phyloP scores from a whole-genome alignment of 1,139 yeast genomes.

The Blastobotrys malaysiensis region DNA sequence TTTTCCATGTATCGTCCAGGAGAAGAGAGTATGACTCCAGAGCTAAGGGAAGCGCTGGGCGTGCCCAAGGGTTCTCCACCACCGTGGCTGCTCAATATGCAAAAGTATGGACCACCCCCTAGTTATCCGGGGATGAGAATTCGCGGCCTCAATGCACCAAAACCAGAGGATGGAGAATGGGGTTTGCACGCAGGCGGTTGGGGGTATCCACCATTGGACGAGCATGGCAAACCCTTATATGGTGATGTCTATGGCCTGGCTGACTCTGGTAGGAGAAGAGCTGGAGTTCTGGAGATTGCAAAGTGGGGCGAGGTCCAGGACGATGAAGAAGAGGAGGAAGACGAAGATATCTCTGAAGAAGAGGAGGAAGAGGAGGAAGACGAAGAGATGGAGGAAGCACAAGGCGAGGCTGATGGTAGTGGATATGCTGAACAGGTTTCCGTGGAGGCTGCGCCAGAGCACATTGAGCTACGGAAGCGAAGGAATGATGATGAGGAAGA shows the following conservation, averaged over 20 bases:
- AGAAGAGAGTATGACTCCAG: constrained; percentile 43
- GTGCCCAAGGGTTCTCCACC: constrained; percentile 60
- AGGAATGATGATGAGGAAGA: constrained; percentile 9
- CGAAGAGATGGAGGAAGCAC: constrained; percentile 17
- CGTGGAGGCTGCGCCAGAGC: constrained; percentile 17
- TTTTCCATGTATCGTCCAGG: constrained; percentile 58
- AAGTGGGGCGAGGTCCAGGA: constrained; percentile 33
- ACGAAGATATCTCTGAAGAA: constrained; percentile 31
- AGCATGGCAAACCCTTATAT: constrained; percentile 32
- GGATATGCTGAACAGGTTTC: constrained; percentile 21
- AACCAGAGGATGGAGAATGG: constrained; percentile 37
- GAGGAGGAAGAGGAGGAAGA: constrained; percentile 29
- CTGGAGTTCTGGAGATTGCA: constrained; percentile 40
- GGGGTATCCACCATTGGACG: constrained; percentile 38
- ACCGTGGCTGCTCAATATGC: constrained; percentile 79
- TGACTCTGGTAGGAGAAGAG: constrained; percentile 17
- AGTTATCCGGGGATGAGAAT: constrained; percentile 63
- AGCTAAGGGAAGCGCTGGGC: constrained; percentile 64
- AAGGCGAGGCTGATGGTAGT: constrained; percentile 23
- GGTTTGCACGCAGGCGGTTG: constrained; percentile 40
- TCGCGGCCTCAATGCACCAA: constrained; percentile 46
- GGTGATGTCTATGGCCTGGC: constrained; percentile 32
- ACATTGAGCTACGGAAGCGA: constrained; percentile 11
- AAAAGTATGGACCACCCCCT: constrained; percentile 76
- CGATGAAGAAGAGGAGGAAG: constrained; percentile 31